Conservation (phyloP, 306 rosid genomes). For the Lathyrus aphaca region DNA sequence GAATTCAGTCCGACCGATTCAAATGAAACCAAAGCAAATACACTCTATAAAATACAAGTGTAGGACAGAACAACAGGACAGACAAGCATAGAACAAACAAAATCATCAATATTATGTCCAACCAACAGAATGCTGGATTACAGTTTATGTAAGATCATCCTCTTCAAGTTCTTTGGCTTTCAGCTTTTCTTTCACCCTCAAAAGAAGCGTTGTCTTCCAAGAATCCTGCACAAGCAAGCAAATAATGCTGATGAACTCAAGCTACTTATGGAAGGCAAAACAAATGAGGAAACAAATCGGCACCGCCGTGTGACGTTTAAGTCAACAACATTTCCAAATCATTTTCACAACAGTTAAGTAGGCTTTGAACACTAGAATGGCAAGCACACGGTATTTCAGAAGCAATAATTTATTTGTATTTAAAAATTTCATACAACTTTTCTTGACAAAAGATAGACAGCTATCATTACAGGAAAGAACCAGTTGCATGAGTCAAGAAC, state of each 20-base stretch:
- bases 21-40: conserved; percentile 44
- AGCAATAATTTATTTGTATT: conserved; percentile 5
- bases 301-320: background rate
- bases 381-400: conserved; percentile 1
- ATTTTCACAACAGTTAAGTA: background rate
- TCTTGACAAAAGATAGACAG: background rate
- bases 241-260: conserved; percentile 25
- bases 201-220: conserved; percentile 92
- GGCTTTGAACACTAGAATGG: background rate
- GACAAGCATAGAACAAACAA: conserved; percentile 39
- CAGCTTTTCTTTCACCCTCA: conserved; percentile 96
- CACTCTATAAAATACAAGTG: conserved; percentile 35
- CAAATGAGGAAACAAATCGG: background rate
- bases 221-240: conserved; percentile 63
- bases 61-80: conserved; percentile 39
- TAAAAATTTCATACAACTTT: background rate
- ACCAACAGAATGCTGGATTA: conserved; percentile 17
- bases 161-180: conserved; percentile 98
- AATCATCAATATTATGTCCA: conserved; percentile 49
- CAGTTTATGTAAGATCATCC: conserved; percentile 82
- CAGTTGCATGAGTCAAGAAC: background rate
- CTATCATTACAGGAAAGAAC: conserved; percentile 8
- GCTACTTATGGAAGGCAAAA: conserved; percentile 21
- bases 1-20: conserved; percentile 37
- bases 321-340: conserved; percentile 23